These are phyloP conservation scores for Hirschioporus abietinus DNA, from an alignment of 768 basidiomycete species.

Conservation along the genomic window DNA sequence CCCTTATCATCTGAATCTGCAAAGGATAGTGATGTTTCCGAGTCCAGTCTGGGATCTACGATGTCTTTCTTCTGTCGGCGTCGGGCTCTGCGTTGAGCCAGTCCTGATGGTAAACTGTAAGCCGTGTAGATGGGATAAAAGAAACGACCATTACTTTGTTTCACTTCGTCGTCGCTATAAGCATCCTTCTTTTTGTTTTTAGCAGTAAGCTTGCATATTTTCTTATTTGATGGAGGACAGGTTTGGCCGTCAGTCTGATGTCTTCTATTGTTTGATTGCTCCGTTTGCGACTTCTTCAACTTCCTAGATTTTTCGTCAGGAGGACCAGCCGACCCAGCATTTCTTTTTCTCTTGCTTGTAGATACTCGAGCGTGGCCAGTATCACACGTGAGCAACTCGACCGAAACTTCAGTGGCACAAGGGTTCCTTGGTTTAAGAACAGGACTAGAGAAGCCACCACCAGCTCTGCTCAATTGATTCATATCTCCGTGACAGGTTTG, in stretches of 20 bases:
- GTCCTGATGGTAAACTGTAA: conserved; percentile 1
- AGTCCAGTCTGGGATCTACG: conserved; percentile 27
- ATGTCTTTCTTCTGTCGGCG: conserved; percentile 56
- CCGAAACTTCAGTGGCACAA: neutral
- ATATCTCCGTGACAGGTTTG: neutral
- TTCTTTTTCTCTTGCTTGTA: neutral
- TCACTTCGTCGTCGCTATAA: neutral
- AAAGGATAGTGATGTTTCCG: neutral
- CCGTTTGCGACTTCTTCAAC: neutral
- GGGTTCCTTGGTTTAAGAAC: neutral
- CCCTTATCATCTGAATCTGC: conserved; percentile 4
- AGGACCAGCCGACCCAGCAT: neutral
- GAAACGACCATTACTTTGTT: neutral
- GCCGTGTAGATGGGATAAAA: neutral
- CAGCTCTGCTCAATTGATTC: neutral
- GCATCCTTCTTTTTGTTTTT: neutral
- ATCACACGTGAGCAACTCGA: neutral
- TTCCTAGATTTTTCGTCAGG: no score
- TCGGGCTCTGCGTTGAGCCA: conserved; percentile 55
- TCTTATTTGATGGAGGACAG: neutral
- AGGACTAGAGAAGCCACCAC: neutral
- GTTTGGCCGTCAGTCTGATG: no score
- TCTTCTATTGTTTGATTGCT: neutral
- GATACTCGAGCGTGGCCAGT: neutral
- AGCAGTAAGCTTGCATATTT: neutral